A percentile compares a stretch with the other conserved stretches of the same genome.
Conservation (phyloP, 1,284 basidiomycete genomes). For the Fomitopsis palustris region DNA sequence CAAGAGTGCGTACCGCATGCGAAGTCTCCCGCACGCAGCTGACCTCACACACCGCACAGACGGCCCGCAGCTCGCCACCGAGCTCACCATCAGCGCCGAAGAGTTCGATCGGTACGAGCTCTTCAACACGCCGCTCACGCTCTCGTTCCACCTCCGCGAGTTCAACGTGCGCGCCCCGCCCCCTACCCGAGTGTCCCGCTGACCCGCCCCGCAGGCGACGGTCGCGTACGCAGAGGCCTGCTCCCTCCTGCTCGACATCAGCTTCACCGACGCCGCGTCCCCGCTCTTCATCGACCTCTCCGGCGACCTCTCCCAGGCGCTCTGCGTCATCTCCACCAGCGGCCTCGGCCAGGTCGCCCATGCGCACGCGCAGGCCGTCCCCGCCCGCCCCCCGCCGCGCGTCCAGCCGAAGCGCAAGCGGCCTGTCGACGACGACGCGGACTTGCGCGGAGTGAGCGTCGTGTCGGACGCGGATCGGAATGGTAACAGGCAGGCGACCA, state of each 20-base stretch:
- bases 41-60: conserved; percentile 34
- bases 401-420: conserved; percentile 12
- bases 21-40: background rate
- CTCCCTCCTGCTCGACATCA: conserved; percentile 57
- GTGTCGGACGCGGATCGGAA: background rate
- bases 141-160: conserved; percentile 77
- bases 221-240: conserved; percentile 73
- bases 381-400: background rate
- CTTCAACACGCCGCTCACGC: conserved; percentile 51
- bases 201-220: conserved; percentile 50
- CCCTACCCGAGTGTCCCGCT: background rate
- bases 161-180: conserved; percentile 56
- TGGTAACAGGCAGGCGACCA: conserved; percentile 37
- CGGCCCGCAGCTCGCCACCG: conserved; percentile 62
- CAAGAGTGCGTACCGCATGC: conserved; percentile 52
- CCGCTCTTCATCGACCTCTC: conserved; percentile 75
- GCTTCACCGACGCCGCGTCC: conserved; percentile 67
- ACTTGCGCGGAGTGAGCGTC: background rate
- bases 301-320: conserved; percentile 53
- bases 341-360: conserved; percentile 41
- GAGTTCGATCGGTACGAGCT: conserved; percentile 78
- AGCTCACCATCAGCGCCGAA: conserved; percentile 66
- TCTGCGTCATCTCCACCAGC: conserved; percentile 76
- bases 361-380: conserved; percentile 11
- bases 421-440: background rate